Conservation (phyloP, 768 basidiomycete genomes). For the Cubamyces lactineus region DNA sequence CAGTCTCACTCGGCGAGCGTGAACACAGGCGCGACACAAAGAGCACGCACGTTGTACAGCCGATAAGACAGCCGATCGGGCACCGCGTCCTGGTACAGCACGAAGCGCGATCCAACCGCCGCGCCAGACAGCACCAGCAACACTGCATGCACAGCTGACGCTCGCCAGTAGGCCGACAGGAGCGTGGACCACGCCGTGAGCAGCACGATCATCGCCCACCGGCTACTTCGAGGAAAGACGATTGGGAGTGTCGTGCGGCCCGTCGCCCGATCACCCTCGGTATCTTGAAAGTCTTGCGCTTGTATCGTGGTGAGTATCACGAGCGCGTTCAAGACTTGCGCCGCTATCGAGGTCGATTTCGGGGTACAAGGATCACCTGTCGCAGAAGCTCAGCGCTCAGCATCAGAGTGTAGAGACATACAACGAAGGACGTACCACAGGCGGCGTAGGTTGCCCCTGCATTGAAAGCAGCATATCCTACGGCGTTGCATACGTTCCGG, state of each 20-base stretch:
- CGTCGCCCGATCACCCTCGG: constrained; percentile 7
- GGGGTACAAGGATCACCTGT: constrained; percentile 1
- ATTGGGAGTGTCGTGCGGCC: constrained; percentile 15
- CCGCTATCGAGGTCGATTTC: not conserved
- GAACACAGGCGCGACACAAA: not conserved
- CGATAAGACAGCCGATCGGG: constrained; percentile 8
- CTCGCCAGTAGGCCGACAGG: constrained; percentile 5
- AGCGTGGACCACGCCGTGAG: constrained; percentile 11
- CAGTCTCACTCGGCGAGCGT: not conserved
- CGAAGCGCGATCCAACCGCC: constrained; percentile 3
- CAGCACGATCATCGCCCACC: not conserved
- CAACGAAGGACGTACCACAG: constrained; percentile 8
- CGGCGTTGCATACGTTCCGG: constrained; percentile 38
- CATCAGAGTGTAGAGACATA: too few species aligned
- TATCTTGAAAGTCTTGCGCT: constrained; percentile 20
- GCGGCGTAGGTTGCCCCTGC: constrained; percentile 38
- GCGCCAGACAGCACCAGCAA: not conserved
- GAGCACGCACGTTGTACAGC: constrained; percentile 15
- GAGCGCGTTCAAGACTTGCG: constrained; percentile 13
- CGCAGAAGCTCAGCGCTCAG: not conserved
- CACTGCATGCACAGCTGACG: not conserved
- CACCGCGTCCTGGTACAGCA: not conserved
- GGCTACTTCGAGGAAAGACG: constrained; percentile 8
- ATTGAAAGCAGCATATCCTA: constrained; percentile 40
- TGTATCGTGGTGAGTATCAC: constrained; percentile 20